These are phyloP conservation scores for Lolium multiflorum DNA, from an alignment of 176 grass and related monocot species.

Conservation along the genomic window DNA sequence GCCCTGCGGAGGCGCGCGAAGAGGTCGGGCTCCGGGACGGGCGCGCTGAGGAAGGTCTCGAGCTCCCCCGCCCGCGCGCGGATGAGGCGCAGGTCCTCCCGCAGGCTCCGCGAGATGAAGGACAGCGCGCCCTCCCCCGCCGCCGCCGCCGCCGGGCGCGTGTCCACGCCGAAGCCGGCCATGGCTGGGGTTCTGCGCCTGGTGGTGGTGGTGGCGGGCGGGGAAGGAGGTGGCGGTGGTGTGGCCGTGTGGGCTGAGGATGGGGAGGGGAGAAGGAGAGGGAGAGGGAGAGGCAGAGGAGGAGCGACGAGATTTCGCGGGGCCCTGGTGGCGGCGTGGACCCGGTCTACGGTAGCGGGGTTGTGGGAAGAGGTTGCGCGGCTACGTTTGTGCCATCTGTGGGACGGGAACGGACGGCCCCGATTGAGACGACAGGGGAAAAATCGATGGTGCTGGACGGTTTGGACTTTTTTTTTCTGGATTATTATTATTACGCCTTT, in stretches of 20 bases:
- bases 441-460: background rate
- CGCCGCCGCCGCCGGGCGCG: constrained; percentile 36
- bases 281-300: background rate
- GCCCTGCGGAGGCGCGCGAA: constrained; percentile 62
- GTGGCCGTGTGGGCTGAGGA: background rate
- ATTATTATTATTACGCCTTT: too few relatives aligned
- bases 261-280: constrained; percentile 9
- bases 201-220: background rate
- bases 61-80: constrained; percentile 75
- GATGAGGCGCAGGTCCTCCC: constrained; percentile 85
- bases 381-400: background rate
- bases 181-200: constrained; percentile 42
- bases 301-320: constrained; percentile 57
- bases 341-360: background rate
- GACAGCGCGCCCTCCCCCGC: constrained; percentile 76
- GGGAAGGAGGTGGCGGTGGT: background rate
- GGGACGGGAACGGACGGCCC: background rate
- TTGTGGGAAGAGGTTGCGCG: constrained; percentile 29
- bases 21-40: constrained; percentile 75
- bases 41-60: constrained; percentile 74
- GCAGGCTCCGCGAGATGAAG: constrained; percentile 71
- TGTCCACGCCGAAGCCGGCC: constrained; percentile 78
- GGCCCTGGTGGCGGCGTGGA: background rate
- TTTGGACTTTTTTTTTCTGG: background rate
- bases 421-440: background rate